Evolutionary conservation across 345 rosid species (phyloP).

Genomic region (Ailanthus altissimus): DNA sequence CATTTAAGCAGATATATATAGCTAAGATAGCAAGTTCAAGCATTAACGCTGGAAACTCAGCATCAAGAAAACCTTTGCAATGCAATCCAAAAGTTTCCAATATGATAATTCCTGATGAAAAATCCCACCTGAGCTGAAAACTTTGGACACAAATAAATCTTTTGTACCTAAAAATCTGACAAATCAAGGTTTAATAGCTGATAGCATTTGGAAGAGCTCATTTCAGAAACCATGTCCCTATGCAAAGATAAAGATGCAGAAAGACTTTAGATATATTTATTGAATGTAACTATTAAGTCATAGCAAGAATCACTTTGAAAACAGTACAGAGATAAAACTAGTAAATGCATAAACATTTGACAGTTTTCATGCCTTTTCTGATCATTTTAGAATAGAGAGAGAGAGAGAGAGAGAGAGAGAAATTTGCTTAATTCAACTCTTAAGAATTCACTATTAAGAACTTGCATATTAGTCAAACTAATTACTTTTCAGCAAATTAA

Average conservation of each 20-base stretch:
- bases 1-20: too few relatives aligned
- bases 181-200: conserved; percentile 73
- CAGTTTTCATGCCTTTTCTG: neutral
- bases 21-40: too few relatives aligned
- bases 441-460: too few relatives aligned
- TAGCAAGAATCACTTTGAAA: neutral
- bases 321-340: neutral
- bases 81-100: neutral
- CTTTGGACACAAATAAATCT: neutral
- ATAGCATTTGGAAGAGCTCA: conserved; percentile 77
- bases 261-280: neutral
- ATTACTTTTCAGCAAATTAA: too few relatives aligned
- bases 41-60: neutral
- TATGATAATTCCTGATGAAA: neutral
- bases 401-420: too few relatives aligned
- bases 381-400: too few relatives aligned
- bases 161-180: conserved; percentile 83
- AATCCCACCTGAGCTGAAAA: neutral
- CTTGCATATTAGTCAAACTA: too few relatives aligned
- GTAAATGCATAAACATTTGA: neutral
- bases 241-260: conserved; percentile 23
- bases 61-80: neutral
- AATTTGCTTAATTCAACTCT: too few relatives aligned
- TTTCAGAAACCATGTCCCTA: conserved; percentile 96
- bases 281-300: neutral